Base-by-base conservation (phyloP, 768 basidiomycete genomes). In the button mushroom (Agaricus bisporus) region DNA sequence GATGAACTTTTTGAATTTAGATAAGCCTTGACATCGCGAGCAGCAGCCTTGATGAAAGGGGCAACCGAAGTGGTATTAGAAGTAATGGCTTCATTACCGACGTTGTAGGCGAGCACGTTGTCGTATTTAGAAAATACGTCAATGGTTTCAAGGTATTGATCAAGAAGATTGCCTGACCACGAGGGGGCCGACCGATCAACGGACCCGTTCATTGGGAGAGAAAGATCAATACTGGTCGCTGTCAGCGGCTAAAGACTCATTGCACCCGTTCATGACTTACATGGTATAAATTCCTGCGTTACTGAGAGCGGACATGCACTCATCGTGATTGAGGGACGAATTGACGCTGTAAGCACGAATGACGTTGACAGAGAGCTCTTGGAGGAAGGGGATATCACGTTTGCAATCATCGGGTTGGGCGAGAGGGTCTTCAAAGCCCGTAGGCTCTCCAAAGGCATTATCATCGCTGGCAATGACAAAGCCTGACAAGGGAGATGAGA, bases 291-390 rank as follows among this genome's bases (percentile, higher is more conserved):
- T 97, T 25, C 86, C 86, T 36, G 91, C 91, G 18, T 69, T 67
- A 60, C 83, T 85, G 56, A 97, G 77, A 12, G 81, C 68, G 36
- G 68, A 67, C 94, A 98, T 95, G 69, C 94, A 98, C 1, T 70
- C 70, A 65, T 94, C 91, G 58, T 98, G 94, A 68, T 95, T 87
- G 53, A 85, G 69, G 32, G 84, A 76, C 0, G 90, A 80, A 64
- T 94, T 79, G 57, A 95, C 92, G 54, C 85, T 88, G 75, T 97
- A 97, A 2, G 86, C 86, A 51, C 92, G 85, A 46, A 97, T 74
- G 38, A 85, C 73, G 64, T 95, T 97, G 63, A 95, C 81, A 9
- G 81, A 79, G 17, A 95, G 81, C 52, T 86, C 70, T 63, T 84
- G 74, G 41, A 97, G 75, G 66, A 79, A 84, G 1, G 89, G 87